These are phyloP conservation scores for Metschnikowia continentalis DNA, from an alignment of 805 yeast genomes.

Conservation along the genomic window DNA sequence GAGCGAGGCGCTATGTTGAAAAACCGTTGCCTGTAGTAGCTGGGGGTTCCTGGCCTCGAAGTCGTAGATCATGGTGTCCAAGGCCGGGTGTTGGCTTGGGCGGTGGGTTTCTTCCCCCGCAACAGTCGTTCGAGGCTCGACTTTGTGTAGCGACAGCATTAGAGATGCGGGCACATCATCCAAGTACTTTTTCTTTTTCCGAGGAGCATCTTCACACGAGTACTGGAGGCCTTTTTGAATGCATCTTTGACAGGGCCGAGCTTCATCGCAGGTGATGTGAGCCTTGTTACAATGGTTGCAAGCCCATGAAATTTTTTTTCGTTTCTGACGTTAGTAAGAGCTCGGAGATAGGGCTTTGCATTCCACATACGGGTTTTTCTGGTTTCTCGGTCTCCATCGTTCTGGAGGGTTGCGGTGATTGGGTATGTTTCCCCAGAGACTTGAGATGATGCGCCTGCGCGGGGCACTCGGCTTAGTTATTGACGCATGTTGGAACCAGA, in stretches of 20 bases:
- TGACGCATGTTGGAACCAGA: background rate
- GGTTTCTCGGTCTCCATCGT: conserved; percentile 2
- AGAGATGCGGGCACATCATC: conserved; percentile 41
- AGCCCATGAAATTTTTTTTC: conserved; percentile 76
- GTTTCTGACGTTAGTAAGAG: conserved; percentile 16
- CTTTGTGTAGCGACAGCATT: background rate
- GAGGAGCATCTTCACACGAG: conserved; percentile 83
- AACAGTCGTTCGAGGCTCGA: background rate
- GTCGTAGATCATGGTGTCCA: conserved; percentile 3
- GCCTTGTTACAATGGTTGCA: conserved; percentile 88
- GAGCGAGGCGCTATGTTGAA: conserved; percentile 16
- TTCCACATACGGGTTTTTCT: conserved; percentile 2
- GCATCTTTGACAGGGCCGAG: conserved; percentile 81
- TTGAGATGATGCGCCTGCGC: conserved; percentile 5
- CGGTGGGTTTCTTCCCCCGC: background rate
- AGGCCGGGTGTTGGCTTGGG: background rate
- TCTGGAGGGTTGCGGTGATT: background rate
- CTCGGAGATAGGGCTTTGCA: no score
- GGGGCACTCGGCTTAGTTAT: conserved; percentile 1
- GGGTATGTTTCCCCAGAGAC: conserved; percentile 1
- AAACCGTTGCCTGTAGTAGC: conserved; percentile 12
- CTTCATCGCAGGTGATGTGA: conserved; percentile 87
- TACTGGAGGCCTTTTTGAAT: conserved; percentile 59
- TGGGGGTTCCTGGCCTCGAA: conserved; percentile 4
- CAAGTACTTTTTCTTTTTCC: conserved; percentile 80